Evolutionary conservation across 2,329 filamentous ascomycete genomes (phyloP).

Genomic region (Alternaria brassicae): DNA sequence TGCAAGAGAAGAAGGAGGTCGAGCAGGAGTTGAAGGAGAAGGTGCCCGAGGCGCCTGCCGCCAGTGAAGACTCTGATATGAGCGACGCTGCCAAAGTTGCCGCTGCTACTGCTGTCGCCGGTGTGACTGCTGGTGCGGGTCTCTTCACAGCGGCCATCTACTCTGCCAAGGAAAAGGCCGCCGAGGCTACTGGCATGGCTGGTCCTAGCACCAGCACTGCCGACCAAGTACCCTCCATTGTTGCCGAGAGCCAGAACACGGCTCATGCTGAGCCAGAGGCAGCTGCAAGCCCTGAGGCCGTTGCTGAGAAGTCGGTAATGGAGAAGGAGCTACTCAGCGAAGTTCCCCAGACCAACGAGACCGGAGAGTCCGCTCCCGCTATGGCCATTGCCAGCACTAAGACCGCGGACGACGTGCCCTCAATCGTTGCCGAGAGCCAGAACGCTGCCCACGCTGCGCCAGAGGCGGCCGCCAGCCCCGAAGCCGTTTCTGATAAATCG

Average conservation of each 20-base stretch:
- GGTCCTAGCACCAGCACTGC: conserved; percentile 45
- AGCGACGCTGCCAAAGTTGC: conserved; percentile 22
- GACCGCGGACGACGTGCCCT: conserved; percentile 54
- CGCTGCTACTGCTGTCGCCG: conserved; percentile 43
- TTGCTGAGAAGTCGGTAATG: conserved; percentile 72
- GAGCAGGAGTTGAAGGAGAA: conserved; percentile 74
- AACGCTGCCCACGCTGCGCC: conserved; percentile 66
- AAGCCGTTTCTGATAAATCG: conserved; percentile 74
- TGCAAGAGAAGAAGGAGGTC: conserved; percentile 73
- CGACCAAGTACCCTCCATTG: conserved; percentile 62
- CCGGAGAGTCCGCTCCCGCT: conserved; percentile 43
- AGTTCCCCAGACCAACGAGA: conserved; percentile 50
- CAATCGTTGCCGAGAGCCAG: conserved; percentile 74
- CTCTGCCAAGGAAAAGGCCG: conserved; percentile 46
- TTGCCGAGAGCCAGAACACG: conserved; percentile 74
- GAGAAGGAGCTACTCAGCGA: conserved; percentile 69
- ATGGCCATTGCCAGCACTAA: conserved; percentile 35
- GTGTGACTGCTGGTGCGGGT: conserved; percentile 53
- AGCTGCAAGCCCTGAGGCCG: conserved; percentile 67
- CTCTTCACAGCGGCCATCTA: conserved; percentile 44
- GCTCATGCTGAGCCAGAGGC: conserved; percentile 70
- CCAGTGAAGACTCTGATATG: conserved; percentile 36
- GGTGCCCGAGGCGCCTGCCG: conserved; percentile 59
- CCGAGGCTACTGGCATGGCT: conserved; percentile 50
- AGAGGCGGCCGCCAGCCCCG: conserved; percentile 69